These are phyloP conservation scores for Coffea eugenioides DNA, from an alignment of 257 asterid species.

Conservation along the genomic window DNA sequence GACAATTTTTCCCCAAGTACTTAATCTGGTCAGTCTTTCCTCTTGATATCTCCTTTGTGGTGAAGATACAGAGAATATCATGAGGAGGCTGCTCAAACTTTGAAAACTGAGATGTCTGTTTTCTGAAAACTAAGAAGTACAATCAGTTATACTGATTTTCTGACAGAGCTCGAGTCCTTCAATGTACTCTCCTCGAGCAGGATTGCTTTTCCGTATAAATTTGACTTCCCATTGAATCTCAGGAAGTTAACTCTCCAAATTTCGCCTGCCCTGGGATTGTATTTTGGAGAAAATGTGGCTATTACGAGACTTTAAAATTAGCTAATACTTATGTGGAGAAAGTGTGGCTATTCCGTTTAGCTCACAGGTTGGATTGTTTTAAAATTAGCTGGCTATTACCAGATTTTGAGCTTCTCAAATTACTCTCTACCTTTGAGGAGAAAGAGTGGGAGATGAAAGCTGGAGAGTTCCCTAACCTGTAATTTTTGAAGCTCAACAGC, in stretches of 20 bases:
- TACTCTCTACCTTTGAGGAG: constrained; percentile 4
- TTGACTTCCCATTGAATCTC: neutral
- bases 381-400: neutral
- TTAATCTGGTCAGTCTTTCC: constrained; percentile 6
- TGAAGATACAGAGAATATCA: neutral
- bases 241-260: neutral
- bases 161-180: neutral
- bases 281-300: neutral
- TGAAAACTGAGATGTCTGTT: neutral
- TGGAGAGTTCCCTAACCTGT: neutral
- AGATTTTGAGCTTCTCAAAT: neutral
- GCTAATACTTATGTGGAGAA: too few relatives aligned
- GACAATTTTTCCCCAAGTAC: too few relatives aligned
- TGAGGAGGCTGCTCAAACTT: constrained; percentile 1
- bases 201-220: too few relatives aligned
- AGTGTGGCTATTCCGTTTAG: too few relatives aligned
- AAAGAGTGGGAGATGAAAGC: neutral
- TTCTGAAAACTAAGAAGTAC: neutral
- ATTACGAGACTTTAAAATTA: too few relatives aligned
- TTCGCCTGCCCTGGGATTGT: constrained; percentile 5
- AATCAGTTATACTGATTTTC: neutral
- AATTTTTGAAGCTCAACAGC: neutral
- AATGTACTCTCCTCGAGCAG: neutral
- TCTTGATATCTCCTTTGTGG: neutral
- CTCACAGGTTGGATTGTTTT: too few relatives aligned